A percentile compares a stretch with the other conserved stretches of the same genome.
phyloP scores from a whole-genome alignment of 176 grass and related monocot species.

The bread wheat (Triticum aestivum) region IWGSC_CS_RefSeq_v2.1 NC_057811.1:69396015-69396514 shows the following conservation, averaged over 20 bases:
- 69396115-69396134: slow-evolving; percentile 30
- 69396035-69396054: slow-evolving; percentile 34
- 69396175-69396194: slow-evolving; percentile 53
- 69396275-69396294: slow-evolving; percentile 50
- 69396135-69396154: slow-evolving; percentile 41
- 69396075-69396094: slow-evolving; percentile 30
- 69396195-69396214: slow-evolving; percentile 48
- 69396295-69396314: slow-evolving; percentile 37
- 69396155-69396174: slow-evolving; percentile 46
- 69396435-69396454: slow-evolving; percentile 17
- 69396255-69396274: slow-evolving; percentile 49
- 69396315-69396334: slow-evolving; percentile 29
- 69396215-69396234: slow-evolving; percentile 53
- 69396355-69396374: slow-evolving; percentile 14
- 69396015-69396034: slow-evolving; percentile 46
- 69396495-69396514: slow-evolving; percentile 12
- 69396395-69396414: not conserved
- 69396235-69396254: slow-evolving; percentile 43
- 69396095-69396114: slow-evolving; percentile 7
- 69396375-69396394: slow-evolving; percentile 25
- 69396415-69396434: slow-evolving; percentile 21
- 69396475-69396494: slow-evolving; percentile 20
- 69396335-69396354: not conserved
- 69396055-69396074: slow-evolving; percentile 47
- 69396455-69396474: slow-evolving; percentile 35